Conservation (phyloP, 805 yeast genomes). For the Yamadazyma phyllophila region DNA sequence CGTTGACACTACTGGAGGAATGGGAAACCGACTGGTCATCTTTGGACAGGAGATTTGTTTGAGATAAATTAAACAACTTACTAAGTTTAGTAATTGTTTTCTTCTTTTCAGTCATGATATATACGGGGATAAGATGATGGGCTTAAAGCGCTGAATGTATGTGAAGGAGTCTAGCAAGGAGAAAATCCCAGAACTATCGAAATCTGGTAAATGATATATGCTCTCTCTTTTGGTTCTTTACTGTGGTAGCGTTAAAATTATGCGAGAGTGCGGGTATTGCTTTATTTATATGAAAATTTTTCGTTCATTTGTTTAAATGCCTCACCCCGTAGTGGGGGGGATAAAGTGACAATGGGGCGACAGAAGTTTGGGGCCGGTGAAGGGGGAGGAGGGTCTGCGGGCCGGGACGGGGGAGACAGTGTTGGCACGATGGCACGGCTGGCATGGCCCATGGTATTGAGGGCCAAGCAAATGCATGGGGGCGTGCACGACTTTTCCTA, state of each 20-base stretch:
- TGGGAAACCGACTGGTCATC: not conserved
- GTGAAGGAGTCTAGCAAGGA: not conserved
- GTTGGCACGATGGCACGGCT: not conserved
- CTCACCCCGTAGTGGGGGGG: not conserved
- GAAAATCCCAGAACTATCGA: not conserved
- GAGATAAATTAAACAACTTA: conserved; percentile 21
- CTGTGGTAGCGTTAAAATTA: not conserved
- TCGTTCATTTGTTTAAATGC: conserved; percentile 2
- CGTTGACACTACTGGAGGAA: not conserved
- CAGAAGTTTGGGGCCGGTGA: not conserved
- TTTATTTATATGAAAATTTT: conserved; percentile 7
- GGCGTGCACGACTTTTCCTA: too few species aligned
- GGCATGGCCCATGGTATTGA: not conserved
- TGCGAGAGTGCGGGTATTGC: conserved; percentile 3
- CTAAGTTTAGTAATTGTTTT: conserved; percentile 20
- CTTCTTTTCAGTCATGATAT: conserved; percentile 14
- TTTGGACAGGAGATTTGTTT: conserved; percentile 11
- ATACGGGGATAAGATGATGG: not conserved
- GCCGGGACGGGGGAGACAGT: not conserved
- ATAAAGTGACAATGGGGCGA: not conserved
- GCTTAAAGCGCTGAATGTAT: not conserved
- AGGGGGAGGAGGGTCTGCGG: not conserved
- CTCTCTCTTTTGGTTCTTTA: not conserved
- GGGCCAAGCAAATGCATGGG: not conserved
- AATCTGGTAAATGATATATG: not conserved